Conservation (phyloP, 2,329 filamentous ascomycete species). For the Hymenoscyphus scutula region DNA sequence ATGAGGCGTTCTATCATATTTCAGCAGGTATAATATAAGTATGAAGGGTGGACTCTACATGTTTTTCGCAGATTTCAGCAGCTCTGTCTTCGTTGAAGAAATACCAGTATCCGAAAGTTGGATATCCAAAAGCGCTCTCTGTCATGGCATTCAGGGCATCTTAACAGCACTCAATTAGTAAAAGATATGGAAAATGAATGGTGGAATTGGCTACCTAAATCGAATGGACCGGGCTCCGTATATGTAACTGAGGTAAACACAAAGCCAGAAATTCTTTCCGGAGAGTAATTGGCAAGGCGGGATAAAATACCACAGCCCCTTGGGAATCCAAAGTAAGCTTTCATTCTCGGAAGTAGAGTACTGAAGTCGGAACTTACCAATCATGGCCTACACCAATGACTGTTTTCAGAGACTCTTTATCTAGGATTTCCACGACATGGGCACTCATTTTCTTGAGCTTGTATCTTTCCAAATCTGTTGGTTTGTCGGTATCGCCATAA, state of each 20-base stretch:
- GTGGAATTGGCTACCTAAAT: not conserved
- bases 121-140: conserved; percentile 14
- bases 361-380: conserved; percentile 1
- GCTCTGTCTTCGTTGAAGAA: conserved; percentile 21
- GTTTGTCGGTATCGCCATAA: conserved; percentile 53
- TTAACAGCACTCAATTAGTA: not conserved
- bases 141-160: conserved; percentile 15
- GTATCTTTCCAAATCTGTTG: conserved; percentile 33
- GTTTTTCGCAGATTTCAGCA: conserved; percentile 3
- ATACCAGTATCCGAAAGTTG: conserved; percentile 18
- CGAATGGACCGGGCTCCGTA: conserved; percentile 12
- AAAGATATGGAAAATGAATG: not conserved
- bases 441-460: conserved; percentile 32
- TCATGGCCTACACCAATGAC: conserved; percentile 21
- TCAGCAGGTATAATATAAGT: not conserved
- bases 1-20: not conserved
- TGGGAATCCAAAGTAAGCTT: not conserved
- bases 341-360: not conserved
- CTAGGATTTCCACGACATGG: conserved; percentile 37
- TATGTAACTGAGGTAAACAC: conserved; percentile 17
- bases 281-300: conserved; percentile 17
- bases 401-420: conserved; percentile 21
- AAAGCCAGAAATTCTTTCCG: conserved; percentile 12
- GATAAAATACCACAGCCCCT: conserved; percentile 20
- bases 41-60: not conserved